Evolutionary conservation across 106 monocot genomes (phyloP), one percentile per base, ranked within the genome.

Genomic region (Cymbidium sinense): DNA sequence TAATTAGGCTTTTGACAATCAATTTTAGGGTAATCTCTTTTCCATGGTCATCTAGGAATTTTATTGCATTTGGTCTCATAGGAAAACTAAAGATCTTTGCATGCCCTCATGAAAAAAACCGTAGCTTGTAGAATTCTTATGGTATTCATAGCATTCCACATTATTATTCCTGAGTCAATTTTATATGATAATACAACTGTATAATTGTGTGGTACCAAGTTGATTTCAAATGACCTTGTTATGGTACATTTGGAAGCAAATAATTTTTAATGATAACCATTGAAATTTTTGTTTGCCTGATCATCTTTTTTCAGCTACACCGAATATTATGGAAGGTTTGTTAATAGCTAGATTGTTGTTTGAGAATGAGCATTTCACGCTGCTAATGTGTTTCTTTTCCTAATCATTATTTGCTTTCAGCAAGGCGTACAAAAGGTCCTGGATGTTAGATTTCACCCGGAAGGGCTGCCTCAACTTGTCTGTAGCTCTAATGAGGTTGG

Each of bases 401-500:
- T 28, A 18, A 52, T 23, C 5, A 3, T 58, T 80, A 4, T 62
- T 76, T 39, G 25, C n/a, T 80, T 86, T 70, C 87, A 91, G 91
- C 87, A 86, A 83, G 87, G 89, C 73, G 84, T 84, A 29, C 91
- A 89, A 77, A 95, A 89, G 83, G 89, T 95, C 80, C 77, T 95
- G 77, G 83, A 95, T 81, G 89, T 91, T 30, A 91, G 83, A 79
- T 91, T 95, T 85, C 95, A 95, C 64, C 95, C 91, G 33, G 95
- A 95, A 79, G 95, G 95, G 54, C 87, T 91, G 35, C 89, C 95
- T 76, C 95, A 95, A 76, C 87, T 95, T 84, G 86, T 95, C n/a
- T 95, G 91, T 77, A 86, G 95, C 83, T 86, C 91, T n/a, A 91
- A 91, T 86, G 84, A 95, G 95, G 95, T 89, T 34, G 27, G 78